phyloP scores from a whole-genome alignment of 192 early-diverging fungal genomes.

The Chytriomyces confervae region DNA sequence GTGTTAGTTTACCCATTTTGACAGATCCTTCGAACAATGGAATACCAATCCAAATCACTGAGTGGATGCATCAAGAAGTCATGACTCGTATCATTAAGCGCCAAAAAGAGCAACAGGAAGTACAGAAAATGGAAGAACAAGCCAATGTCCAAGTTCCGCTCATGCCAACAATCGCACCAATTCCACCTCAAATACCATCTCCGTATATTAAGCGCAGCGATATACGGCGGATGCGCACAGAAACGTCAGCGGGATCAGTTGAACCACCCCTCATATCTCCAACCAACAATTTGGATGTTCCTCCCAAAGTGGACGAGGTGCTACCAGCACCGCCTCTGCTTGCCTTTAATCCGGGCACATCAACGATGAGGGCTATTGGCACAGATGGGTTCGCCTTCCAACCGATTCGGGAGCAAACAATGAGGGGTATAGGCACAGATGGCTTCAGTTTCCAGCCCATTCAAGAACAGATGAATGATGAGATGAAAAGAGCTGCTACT shows the following conservation, averaged over 20 bases:
- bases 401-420: background rate
- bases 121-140: background rate
- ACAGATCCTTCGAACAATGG: background rate
- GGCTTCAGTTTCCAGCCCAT: background rate
- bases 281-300: background rate
- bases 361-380: background rate
- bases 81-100: constrained; percentile 13
- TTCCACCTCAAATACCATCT: background rate
- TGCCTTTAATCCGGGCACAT: background rate
- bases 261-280: background rate
- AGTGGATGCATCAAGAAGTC: constrained; percentile 31
- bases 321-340: background rate
- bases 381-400: background rate
- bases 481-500: background rate
- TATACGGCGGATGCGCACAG: background rate
- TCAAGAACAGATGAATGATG: background rate
- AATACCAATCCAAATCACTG: constrained; percentile 15
- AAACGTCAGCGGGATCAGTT: background rate
- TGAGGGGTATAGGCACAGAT: background rate
- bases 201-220: background rate
- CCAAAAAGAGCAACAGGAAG: constrained; percentile 7
- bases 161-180: background rate
- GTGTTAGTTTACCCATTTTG: background rate
- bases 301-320: background rate
- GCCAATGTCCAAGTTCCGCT: background rate